These are phyloP conservation scores for Heritiera fomes DNA, from an alignment of 345 rosid species.

Conservation along the genomic window DNA sequence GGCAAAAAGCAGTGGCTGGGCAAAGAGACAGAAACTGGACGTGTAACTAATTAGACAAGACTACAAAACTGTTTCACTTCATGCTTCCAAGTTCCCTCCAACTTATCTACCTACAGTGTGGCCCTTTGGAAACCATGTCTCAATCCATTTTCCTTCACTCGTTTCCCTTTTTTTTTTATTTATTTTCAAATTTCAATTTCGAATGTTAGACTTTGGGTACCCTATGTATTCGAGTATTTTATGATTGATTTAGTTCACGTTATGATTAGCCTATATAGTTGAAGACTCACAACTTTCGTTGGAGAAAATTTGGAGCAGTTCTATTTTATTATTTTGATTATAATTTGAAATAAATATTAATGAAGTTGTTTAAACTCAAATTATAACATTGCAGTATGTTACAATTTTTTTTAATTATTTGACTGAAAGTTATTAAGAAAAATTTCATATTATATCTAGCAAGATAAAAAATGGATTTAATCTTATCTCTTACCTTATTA, in stretches of 20 bases:
- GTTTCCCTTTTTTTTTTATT: too few relatives aligned
- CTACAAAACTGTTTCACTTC: slow-evolving; percentile 4
- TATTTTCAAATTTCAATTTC: neutral
- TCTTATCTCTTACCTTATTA: too few relatives aligned
- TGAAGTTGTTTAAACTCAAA: too few relatives aligned
- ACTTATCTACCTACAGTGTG: neutral
- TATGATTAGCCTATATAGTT: neutral
- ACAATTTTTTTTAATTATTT: too few relatives aligned
- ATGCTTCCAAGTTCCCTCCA: neutral
- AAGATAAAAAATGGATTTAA: too few relatives aligned
- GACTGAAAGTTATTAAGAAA: too few relatives aligned
- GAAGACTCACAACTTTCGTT: too few relatives aligned
- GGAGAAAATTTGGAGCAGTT: too few relatives aligned
- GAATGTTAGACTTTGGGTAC: neutral
- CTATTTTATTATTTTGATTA: too few relatives aligned
- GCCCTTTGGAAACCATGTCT: neutral
- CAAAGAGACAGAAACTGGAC: neutral
- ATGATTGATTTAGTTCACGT: neutral
- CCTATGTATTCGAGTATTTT: neutral
- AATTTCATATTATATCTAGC: too few relatives aligned
- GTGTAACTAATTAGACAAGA: slow-evolving; percentile 25
- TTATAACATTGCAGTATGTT: too few relatives aligned
- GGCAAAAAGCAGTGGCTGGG: neutral
- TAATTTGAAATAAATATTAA: too few relatives aligned
- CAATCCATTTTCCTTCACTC: neutral